These are phyloP conservation scores for Pugionium cornutum DNA, from an alignment of 345 rosid species.

Conservation along the genomic window DNA sequence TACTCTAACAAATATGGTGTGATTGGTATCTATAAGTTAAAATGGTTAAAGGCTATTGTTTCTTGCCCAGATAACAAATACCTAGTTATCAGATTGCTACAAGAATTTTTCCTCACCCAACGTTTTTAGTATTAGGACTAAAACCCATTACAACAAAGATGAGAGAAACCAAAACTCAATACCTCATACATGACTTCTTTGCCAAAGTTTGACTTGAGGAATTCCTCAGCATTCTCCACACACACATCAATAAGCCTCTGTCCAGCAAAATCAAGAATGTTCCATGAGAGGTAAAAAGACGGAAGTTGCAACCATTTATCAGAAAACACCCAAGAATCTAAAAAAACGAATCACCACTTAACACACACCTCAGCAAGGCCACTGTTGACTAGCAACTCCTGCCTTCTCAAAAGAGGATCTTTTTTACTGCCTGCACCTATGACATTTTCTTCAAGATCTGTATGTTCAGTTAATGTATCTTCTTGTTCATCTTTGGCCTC, in stretches of 20 bases:
- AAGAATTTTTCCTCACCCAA: background rate
- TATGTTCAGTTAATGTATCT: conserved; percentile 26
- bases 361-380: conserved; percentile 90
- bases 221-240: conserved; percentile 60
- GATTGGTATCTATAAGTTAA: background rate
- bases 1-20: background rate
- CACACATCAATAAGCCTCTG: conserved; percentile 76
- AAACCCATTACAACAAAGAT: background rate
- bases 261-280: conserved; percentile 40
- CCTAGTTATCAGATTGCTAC: background rate
- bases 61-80: background rate
- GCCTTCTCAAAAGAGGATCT: conserved; percentile 74
- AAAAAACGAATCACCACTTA: conserved; percentile 1
- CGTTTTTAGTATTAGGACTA: conserved; percentile 8
- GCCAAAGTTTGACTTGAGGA: conserved; percentile 71
- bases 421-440: conserved; percentile 63
- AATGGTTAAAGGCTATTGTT: background rate
- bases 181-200: conserved; percentile 87
- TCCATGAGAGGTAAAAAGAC: conserved; percentile 7
- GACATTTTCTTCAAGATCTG: conserved; percentile 40
- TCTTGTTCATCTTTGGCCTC: conserved; percentile 40
- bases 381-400: conserved; percentile 68
- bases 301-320: conserved; percentile 13
- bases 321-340: conserved; percentile 18
- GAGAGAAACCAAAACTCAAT: conserved; percentile 23